Conservation (phyloP, 2,329 filamentous ascomycete species). For the Hypomyces perniciosus region DNA sequence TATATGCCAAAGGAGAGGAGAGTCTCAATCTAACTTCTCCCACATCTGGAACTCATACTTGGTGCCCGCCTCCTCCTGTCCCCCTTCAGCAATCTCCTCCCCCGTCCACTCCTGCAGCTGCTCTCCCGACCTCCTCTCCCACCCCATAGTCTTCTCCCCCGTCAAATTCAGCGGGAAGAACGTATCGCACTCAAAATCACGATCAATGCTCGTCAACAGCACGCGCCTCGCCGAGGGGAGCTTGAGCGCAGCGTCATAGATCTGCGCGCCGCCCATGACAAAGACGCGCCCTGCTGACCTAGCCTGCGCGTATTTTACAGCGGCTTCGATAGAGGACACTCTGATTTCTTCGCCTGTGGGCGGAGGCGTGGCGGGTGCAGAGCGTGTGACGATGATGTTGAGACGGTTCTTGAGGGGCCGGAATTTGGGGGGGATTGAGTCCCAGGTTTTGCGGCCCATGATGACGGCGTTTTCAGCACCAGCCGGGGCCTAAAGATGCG, state of each 20-base stretch:
- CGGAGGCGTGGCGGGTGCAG: conserved; percentile 23
- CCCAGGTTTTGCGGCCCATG: conserved; percentile 98
- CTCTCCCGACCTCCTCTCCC: conserved; percentile 46
- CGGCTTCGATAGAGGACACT: conserved; percentile 52
- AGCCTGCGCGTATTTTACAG: conserved; percentile 42
- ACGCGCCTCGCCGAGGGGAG: conserved; percentile 54
- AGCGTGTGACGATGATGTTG: conserved; percentile 74
- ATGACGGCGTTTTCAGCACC: conserved; percentile 66
- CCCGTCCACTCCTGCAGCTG: conserved; percentile 60
- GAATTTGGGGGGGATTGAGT: conserved; percentile 73
- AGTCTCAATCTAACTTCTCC: conserved; percentile 43
- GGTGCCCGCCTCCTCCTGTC: conserved; percentile 57
- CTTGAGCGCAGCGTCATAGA: conserved; percentile 68
- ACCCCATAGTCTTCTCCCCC: conserved; percentile 34
- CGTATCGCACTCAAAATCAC: conserved; percentile 71
- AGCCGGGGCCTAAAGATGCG: conserved; percentile 16
- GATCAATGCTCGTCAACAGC: conserved; percentile 62
- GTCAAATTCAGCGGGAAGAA: conserved; percentile 60
- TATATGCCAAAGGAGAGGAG: not conserved
- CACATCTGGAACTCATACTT: conserved; percentile 70
- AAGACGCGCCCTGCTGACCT: conserved; percentile 57
- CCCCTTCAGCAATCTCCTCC: conserved; percentile 51
- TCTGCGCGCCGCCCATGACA: conserved; percentile 83
- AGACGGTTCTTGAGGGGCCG: conserved; percentile 72
- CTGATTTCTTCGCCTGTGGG: conserved; percentile 34